These are phyloP conservation scores for Populus nigra DNA, from an alignment of 345 rosid species.

Conservation along the genomic window DNA sequence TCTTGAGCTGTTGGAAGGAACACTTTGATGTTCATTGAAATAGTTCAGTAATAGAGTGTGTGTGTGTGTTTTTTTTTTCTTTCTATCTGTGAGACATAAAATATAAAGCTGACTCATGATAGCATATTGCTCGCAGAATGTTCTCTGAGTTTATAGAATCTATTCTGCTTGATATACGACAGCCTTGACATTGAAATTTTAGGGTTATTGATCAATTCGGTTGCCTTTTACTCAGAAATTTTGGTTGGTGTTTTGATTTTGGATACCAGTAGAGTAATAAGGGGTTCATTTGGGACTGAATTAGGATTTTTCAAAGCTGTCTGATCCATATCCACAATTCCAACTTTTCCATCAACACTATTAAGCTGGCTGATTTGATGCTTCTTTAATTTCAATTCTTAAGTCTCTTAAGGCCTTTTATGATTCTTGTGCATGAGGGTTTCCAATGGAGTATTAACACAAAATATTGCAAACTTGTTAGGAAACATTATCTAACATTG, in stretches of 20 bases:
- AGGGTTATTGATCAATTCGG: neutral
- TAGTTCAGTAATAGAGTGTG: too few relatives aligned
- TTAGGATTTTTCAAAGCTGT: neutral
- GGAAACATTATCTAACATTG: neutral
- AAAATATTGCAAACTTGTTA: neutral
- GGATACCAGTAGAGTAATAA: neutral
- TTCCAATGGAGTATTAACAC: neutral
- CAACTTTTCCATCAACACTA: neutral
- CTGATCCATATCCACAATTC: neutral
- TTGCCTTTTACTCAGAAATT: neutral
- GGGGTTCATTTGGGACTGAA: neutral
- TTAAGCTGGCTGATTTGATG: neutral
- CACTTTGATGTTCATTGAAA: too few relatives aligned
- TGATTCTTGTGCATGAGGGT: neutral
- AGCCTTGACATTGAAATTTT: neutral
- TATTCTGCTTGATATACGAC: neutral
- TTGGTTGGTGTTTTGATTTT: neutral
- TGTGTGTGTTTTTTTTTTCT: too few relatives aligned
- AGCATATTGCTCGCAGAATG: neutral
- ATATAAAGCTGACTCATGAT: neutral
- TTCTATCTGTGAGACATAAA: neutral
- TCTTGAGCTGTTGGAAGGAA: too few relatives aligned
- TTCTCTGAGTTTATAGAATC: neutral
- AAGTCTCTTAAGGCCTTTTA: neutral
- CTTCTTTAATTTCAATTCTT: neutral